A percentile compares a stretch with the other conserved stretches of the same genome.
Evolutionary conservation across 1,284 basidiomycete species (phyloP).

Genomic region (Rhodotorula sp.): DNA sequence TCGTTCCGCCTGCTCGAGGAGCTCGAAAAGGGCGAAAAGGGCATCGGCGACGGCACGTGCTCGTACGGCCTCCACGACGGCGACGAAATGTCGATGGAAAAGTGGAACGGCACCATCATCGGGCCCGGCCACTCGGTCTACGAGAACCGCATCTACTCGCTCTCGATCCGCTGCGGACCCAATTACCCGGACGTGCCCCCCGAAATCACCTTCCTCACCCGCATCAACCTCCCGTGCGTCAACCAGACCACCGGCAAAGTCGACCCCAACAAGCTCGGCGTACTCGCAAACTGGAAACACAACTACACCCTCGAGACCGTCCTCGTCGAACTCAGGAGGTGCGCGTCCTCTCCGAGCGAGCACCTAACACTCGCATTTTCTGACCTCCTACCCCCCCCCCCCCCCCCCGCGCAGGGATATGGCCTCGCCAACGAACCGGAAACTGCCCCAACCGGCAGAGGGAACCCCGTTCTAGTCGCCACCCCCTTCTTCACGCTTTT

Average conservation of each 20-base stretch:
- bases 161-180: slow-evolving; percentile 83
- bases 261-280: slow-evolving; percentile 65
- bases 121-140: slow-evolving; percentile 96
- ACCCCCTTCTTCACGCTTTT: neutral
- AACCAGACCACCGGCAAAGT: slow-evolving; percentile 70
- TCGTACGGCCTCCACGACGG: slow-evolving; percentile 90
- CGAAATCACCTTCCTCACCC: slow-evolving; percentile 77
- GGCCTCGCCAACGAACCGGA: slow-evolving; percentile 85
- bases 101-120: slow-evolving; percentile 99
- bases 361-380: neutral
- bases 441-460: slow-evolving; percentile 91
- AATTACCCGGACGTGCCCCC: slow-evolving; percentile 80
- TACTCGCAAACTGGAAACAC: slow-evolving; percentile 71
- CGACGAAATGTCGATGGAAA: slow-evolving; percentile 89
- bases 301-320: slow-evolving; percentile 79
- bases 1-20: slow-evolving; percentile 96
- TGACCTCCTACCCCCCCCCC: too few species aligned
- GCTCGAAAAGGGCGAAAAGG: slow-evolving; percentile 99
- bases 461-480: slow-evolving; percentile 52
- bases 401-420: slow-evolving; percentile 91
- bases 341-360: slow-evolving; percentile 47
- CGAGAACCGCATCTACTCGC: slow-evolving; percentile 97
- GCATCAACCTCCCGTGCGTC: slow-evolving; percentile 96
- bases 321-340: slow-evolving; percentile 88
- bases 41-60: slow-evolving; percentile 93